A percentile compares a stretch with the other conserved stretches of the same genome.
These are phyloP conservation scores for Lactifluus subvellereus DNA, from an alignment of 768 basidiomycete species.

Conservation along the genomic window DNA sequence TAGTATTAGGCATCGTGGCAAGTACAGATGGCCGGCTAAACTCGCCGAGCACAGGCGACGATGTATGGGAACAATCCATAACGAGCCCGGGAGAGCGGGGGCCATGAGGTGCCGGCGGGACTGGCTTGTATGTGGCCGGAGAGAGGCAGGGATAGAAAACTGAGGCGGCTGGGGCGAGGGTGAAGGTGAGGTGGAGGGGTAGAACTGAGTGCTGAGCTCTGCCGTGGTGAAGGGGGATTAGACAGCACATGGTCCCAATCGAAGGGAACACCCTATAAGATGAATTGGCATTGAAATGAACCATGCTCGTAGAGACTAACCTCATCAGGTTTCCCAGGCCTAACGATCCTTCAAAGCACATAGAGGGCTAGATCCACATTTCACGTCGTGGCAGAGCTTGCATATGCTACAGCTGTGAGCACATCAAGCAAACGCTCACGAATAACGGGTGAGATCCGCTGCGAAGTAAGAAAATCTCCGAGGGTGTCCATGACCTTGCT, in stretches of 20 bases:
- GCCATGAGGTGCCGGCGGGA: slow-evolving; percentile 54
- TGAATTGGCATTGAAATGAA: too few relatives aligned
- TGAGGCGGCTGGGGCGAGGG: slow-evolving; percentile 34
- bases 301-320: too few relatives aligned
- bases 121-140: slow-evolving; percentile 28
- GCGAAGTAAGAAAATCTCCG: slow-evolving; percentile 57
- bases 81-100: slow-evolving; percentile 56
- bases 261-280: slow-evolving; percentile 50
- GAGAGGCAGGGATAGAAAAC: slow-evolving; percentile 29
- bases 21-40: slow-evolving; percentile 1
- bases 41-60: too few relatives aligned
- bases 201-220: slow-evolving; percentile 33
- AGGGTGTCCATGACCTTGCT: too few relatives aligned
- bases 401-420: slow-evolving; percentile 38
- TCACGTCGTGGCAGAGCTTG: background rate
- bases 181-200: background rate
- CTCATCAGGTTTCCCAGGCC: slow-evolving; percentile 34
- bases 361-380: slow-evolving; percentile 47
- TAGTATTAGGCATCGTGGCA: slow-evolving; percentile 1
- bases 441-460: slow-evolving; percentile 71
- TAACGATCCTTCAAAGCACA: slow-evolving; percentile 76
- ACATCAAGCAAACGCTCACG: slow-evolving; percentile 76
- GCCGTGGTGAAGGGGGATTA: slow-evolving; percentile 49
- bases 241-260: slow-evolving; percentile 77
- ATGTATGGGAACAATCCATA: slow-evolving; percentile 27